These are phyloP conservation scores for Brassica juncea DNA, from an alignment of 345 rosid species.

Conservation along the genomic window DNA sequence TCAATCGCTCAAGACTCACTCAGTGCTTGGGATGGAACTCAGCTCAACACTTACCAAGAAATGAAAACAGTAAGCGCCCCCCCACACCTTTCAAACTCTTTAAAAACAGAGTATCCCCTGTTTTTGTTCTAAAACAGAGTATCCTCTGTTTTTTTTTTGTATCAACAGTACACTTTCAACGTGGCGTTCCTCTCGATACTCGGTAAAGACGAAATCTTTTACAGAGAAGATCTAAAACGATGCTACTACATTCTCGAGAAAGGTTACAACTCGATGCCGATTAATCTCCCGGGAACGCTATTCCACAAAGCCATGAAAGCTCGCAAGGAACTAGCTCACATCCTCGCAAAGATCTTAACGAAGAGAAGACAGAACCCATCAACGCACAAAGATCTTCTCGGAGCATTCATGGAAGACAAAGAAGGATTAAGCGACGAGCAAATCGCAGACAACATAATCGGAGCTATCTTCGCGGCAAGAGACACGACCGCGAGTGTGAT, in stretches of 20 bases:
- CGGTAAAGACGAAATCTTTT: conserved; percentile 61
- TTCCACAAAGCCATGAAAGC: conserved; percentile 94
- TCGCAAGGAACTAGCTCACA: conserved; percentile 70
- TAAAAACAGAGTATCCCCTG: conserved; percentile 2
- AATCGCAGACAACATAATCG: conserved; percentile 85
- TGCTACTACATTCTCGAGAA: conserved; percentile 67
- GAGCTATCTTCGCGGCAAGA: conserved; percentile 86
- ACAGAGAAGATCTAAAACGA: conserved; percentile 66
- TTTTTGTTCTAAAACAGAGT: conserved; percentile 13
- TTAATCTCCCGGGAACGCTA: conserved; percentile 71
- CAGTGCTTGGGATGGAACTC: conserved; percentile 37
- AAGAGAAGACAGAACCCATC: conserved; percentile 53
- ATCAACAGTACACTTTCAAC: conserved; percentile 77
- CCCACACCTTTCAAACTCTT: background rate
- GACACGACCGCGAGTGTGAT: conserved; percentile 87
- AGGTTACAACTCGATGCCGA: conserved; percentile 91
- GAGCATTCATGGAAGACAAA: conserved; percentile 74
- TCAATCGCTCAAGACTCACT: conserved; percentile 51
- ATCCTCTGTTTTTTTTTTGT: conserved; percentile 9
- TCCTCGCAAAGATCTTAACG: conserved; percentile 59
- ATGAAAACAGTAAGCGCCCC: conserved; percentile 64
- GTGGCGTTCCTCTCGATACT: conserved; percentile 74
- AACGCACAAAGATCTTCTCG: conserved; percentile 59
- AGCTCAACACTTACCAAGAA: conserved; percentile 71
- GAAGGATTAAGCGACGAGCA: conserved; percentile 74